Base-by-base conservation (phyloP, 2,329 filamentous ascomycete genomes). In the Graphilbum fragrans region DNA sequence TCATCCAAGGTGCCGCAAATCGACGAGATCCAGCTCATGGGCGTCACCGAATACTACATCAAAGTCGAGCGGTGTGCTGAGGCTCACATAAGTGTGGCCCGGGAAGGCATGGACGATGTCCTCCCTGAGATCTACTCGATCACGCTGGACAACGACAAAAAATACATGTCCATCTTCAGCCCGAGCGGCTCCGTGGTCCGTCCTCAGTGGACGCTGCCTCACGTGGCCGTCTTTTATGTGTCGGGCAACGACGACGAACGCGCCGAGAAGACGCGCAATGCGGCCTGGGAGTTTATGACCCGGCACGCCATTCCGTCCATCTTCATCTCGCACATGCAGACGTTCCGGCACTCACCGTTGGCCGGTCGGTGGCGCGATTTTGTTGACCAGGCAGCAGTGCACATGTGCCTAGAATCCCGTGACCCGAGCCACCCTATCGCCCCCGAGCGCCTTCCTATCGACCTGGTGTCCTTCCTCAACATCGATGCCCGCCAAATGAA, bases 401-500 rank as follows among this genome's bases (percentile, higher is more conserved):
- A 71, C 49, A 58, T 70, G 48, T 68, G 62, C 44, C 53, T 72
- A 19, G 68, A 72, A 49, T 58, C 56, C 18, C 51, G 59, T 44
- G 62, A 64, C 36, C 44, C 57, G 2, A 56, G 57, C 35, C 53
- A 55, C 19, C 57, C 50, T 22, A 54, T 58, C 17, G 53, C 60
- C 19, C 57, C 64, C 40, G 58, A 60, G 41, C 58, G 65, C 32
- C 52, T 70, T 16, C 68, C 69, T 7, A 65, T 72, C 41, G 67
- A 72, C 47, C 52, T 70, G 17, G 52, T 53, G 3, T 68, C 66
- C 11, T 72, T 72, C 47, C 55, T 66, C 42, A 67, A 67, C 44
- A 65, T 72, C 44, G 67, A 72, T 49, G 62, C 65, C 22, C 59
- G 67, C 38, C 69, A 72, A 53, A 66, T 72, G 61, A 72, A 72